phyloP scores from a whole-genome alignment of 305 asterid genomes.

The Withania somnifera region DNA sequence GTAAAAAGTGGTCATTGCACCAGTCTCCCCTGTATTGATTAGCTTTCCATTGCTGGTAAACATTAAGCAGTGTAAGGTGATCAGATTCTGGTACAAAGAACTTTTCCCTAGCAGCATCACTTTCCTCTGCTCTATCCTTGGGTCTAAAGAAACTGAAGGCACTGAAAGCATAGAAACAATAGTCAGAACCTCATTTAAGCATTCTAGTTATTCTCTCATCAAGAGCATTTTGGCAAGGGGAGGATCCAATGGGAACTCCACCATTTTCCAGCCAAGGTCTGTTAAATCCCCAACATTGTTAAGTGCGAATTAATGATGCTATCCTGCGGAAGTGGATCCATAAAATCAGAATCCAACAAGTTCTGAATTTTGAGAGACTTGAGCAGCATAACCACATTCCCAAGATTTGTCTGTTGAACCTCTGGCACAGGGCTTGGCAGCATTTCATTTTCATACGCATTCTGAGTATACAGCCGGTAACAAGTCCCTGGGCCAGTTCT shows the following conservation, averaged over 20 bases:
- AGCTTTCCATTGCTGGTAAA: conserved; percentile 92
- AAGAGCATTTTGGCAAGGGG: conserved; percentile 94
- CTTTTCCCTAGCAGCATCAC: conserved; percentile 92
- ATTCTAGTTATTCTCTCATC: conserved; percentile 69
- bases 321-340: conserved; percentile 99
- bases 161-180: conserved; percentile 96
- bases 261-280: conserved; percentile 93
- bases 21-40: conserved; percentile 85
- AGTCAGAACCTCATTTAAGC: conserved; percentile 84
- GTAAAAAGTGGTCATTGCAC: conserved; percentile 92
- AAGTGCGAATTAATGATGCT: conserved; percentile 89
- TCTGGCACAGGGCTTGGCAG: conserved; percentile 92
- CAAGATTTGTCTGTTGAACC: conserved; percentile 91
- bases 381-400: conserved; percentile 83
- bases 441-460: conserved; percentile 79
- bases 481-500: conserved; percentile 99
- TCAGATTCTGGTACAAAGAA: conserved; percentile 93
- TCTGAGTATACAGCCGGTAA: conserved; percentile 84
- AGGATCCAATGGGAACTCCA: conserved; percentile 93
- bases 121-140: conserved; percentile 93
- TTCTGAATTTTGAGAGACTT: conserved; percentile 80
- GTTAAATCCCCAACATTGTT: conserved; percentile 83
- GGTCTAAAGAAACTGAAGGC: conserved; percentile 89
- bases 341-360: conserved; percentile 79
- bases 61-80: conserved; percentile 86